Base-by-base conservation (phyloP, 768 basidiomycete genomes). In the Neoboletus magnificus region DNA sequence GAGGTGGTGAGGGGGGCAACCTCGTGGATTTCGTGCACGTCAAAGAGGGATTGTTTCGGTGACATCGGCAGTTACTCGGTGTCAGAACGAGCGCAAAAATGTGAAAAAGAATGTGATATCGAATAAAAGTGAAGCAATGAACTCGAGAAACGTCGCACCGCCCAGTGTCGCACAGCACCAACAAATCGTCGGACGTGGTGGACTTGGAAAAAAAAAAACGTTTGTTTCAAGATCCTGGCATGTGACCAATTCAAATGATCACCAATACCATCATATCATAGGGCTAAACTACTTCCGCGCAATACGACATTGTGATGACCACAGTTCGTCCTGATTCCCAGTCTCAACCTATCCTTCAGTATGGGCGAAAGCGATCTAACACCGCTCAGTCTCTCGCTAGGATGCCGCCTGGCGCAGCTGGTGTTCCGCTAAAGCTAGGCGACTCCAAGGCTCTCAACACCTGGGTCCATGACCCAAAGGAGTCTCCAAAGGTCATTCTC, bases 401-500 rank as follows among this genome's bases (percentile, higher is more conserved):
- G 56, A 72, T 78, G 33, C 69, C 76, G 6, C 75, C 77, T 5
- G 53, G 20, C 59, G 58, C 56, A 4, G 32, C 55, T 15, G 23
- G 40, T 8, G 41, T 70, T 18, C 81, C 83, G 0, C 73, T 91
- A 16, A 78, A 79, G 64, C 62, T 81, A 22, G 89, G 89, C 15
- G 88, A 88, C 58, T 76, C 72, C 6, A 85, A 82, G 61, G 72
- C 78, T 2, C 73, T 91, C 45, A 87, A 83, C 36, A 77, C 79
- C 13, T 91, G 90, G 89, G 87, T 91, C 4, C 85, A 89, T 64
- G 86, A 89, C 54, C 62, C 77, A 35, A 86, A 83, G 63, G 83
- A 86, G 50, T 79, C 81, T 0, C 67, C 77, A 9, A 71, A 71
- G 18, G 84, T 90, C 52, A 74, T 84, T 18, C 79, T 93, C 67